Percentiles rank a stretch among this genome's conserved stretches.
Evolutionary conservation across 2,329 filamentous ascomycete species (phyloP).

Genomic region (Colletotrichum kahawae): DNA sequence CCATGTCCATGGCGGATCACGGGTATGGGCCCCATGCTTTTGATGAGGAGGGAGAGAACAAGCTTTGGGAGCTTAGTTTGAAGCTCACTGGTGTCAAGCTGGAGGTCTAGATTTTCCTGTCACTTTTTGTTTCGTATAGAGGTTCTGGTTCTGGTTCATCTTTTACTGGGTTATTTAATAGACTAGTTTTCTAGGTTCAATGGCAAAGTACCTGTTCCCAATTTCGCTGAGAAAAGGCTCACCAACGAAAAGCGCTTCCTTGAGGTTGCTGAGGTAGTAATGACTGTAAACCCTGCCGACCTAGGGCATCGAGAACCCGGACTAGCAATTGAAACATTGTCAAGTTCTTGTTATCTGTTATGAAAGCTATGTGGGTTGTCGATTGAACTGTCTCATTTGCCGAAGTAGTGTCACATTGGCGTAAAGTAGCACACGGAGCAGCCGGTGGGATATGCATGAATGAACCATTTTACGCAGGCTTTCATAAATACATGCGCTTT

Average conservation of each 20-base stretch:
- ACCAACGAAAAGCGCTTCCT: background rate
- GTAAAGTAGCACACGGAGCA: background rate
- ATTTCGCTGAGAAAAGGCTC: background rate
- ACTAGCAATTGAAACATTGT: background rate
- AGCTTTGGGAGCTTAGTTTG: conserved; percentile 44
- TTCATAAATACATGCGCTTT: background rate
- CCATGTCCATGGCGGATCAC: background rate
- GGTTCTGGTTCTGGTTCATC: background rate
- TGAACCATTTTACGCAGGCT: background rate
- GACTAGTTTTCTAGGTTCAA: background rate
- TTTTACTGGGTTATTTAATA: background rate
- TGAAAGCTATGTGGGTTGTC: background rate
- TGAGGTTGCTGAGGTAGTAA: background rate
- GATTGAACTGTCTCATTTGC: background rate
- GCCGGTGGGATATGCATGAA: background rate
- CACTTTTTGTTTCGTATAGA: background rate
- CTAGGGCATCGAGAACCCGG: background rate
- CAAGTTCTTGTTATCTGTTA: background rate
- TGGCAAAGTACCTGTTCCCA: background rate
- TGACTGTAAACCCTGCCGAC: background rate
- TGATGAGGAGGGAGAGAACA: conserved; percentile 40
- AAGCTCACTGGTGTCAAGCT: background rate
- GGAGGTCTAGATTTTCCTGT: background rate
- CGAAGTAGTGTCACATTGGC: background rate
- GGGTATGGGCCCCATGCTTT: conserved; percentile 26